Conservation (phyloP, 2,329 filamentous ascomycete genomes). For the Phialemonium atrogriseum region DNA sequence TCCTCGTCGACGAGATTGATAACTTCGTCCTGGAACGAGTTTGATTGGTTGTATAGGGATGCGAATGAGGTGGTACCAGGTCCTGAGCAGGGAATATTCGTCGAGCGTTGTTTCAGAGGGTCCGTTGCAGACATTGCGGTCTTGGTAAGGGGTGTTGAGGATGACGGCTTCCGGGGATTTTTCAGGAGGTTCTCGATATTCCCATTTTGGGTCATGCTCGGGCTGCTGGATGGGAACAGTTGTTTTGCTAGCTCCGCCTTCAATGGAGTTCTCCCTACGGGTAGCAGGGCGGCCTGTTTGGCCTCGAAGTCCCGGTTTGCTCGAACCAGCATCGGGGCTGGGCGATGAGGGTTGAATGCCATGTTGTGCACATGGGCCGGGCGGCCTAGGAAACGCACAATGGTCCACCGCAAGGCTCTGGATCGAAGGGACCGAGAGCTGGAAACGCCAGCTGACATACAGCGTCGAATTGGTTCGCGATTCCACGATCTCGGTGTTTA, state of each 20-base stretch:
- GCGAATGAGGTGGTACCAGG: conserved; percentile 18
- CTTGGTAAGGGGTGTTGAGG: too few species aligned
- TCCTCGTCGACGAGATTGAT: conserved; percentile 26
- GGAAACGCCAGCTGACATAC: conserved; percentile 15
- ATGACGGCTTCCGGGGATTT: conserved; percentile 28
- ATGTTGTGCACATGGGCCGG: conserved; percentile 4
- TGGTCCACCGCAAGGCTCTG: conserved; percentile 8
- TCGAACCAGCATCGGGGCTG: conserved; percentile 22
- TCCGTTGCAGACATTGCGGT: too few species aligned
- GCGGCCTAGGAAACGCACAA: conserved; percentile 1
- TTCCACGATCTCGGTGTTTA: too few species aligned
- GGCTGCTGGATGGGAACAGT: conserved; percentile 50
- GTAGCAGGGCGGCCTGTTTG: conserved; percentile 22
- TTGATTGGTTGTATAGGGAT: conserved; percentile 34
- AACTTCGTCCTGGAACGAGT: conserved; percentile 38
- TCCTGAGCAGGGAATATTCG: conserved; percentile 21
- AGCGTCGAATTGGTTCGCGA: conserved; percentile 9
- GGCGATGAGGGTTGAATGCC: not conserved
- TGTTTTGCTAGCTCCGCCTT: conserved; percentile 36
- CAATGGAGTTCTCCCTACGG: too few species aligned
- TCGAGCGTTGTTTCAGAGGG: conserved; percentile 24
- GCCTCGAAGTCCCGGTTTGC: conserved; percentile 25
- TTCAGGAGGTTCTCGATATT: conserved; percentile 45
- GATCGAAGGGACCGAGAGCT: conserved; percentile 10
- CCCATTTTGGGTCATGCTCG: conserved; percentile 29